A percentile compares a stretch with the other conserved stretches of the same genome.
phyloP scores from a whole-genome alignment of 768 basidiomycete species.

The Coprinellus micaceus region DNA sequence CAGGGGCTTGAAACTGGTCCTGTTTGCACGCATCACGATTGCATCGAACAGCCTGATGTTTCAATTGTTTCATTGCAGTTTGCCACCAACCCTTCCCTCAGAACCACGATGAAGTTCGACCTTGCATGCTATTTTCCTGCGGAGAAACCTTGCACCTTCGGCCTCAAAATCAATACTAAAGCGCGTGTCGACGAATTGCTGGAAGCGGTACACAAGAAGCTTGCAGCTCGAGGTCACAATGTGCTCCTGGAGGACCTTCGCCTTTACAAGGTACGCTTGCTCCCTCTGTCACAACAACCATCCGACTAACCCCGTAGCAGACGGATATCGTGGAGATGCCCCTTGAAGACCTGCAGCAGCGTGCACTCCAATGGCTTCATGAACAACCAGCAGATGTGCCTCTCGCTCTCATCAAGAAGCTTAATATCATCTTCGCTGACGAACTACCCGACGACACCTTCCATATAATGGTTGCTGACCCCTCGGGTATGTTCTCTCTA shows the following conservation, averaged over 20 bases:
- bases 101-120: conserved; percentile 9
- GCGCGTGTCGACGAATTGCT: conserved; percentile 2
- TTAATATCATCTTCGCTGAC: not conserved
- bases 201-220: conserved; percentile 9
- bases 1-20: no score
- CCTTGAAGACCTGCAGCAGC: conserved; percentile 7
- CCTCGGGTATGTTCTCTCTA: no score
- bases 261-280: conserved; percentile 16
- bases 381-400: conserved; percentile 6
- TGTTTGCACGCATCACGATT: no score
- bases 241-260: conserved; percentile 10
- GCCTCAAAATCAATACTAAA: not conserved
- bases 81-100: no score
- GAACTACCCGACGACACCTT: no score
- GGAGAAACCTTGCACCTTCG: conserved; percentile 12
- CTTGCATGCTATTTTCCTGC: conserved; percentile 15
- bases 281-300: conserved; percentile 10
- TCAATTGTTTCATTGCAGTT: no score
- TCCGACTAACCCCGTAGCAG: conserved; percentile 14
- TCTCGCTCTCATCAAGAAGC: not conserved
- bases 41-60: no score
- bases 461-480: no score
- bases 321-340: conserved; percentile 12
- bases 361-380: conserved; percentile 16
- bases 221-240: conserved; percentile 4